Percentiles rank a stretch among this genome's conserved stretches.
These are phyloP conservation scores for Penicillium sp. DNA, from an alignment of 2,329 filamentous ascomycete genomes.

Conservation along the genomic window DNA sequence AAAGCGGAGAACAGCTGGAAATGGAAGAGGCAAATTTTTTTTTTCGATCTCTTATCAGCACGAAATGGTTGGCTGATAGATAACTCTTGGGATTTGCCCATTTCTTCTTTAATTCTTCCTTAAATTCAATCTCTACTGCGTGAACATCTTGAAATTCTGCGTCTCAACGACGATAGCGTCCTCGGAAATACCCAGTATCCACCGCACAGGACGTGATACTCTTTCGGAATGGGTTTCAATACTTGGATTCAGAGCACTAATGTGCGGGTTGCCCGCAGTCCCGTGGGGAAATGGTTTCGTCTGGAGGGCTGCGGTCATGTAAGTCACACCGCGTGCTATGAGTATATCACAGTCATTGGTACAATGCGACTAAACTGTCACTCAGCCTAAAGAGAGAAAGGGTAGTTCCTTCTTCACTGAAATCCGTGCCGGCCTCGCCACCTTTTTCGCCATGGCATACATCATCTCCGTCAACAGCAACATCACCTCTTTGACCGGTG, in stretches of 20 bases:
- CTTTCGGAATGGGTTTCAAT: conserved; percentile 16
- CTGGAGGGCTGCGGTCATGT: conserved; percentile 81
- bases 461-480: conserved; percentile 68
- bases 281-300: conserved; percentile 71
- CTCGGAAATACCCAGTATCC: neutral
- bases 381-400: conserved; percentile 67
- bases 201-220: neutral
- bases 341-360: neutral
- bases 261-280: conserved; percentile 58
- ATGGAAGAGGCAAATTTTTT: conserved; percentile 14
- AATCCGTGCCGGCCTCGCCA: conserved; percentile 76
- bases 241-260: conserved; percentile 30
- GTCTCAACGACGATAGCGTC: conserved; percentile 9
- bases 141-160: conserved; percentile 13
- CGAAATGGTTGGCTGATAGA: conserved; percentile 14
- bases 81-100: neutral
- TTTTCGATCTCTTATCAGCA: conserved; percentile 20
- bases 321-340: conserved; percentile 36
- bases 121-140: conserved; percentile 1
- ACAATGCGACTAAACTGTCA: conserved; percentile 8
- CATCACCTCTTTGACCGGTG: conserved; percentile 69
- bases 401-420: conserved; percentile 79
- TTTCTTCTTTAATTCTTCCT: conserved; percentile 8
- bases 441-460: conserved; percentile 79
- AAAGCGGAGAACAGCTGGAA: conserved; percentile 10